Conservation (phyloP, 495 filamentous ascomycete genomes). For the Daldinia childiae region DNA sequence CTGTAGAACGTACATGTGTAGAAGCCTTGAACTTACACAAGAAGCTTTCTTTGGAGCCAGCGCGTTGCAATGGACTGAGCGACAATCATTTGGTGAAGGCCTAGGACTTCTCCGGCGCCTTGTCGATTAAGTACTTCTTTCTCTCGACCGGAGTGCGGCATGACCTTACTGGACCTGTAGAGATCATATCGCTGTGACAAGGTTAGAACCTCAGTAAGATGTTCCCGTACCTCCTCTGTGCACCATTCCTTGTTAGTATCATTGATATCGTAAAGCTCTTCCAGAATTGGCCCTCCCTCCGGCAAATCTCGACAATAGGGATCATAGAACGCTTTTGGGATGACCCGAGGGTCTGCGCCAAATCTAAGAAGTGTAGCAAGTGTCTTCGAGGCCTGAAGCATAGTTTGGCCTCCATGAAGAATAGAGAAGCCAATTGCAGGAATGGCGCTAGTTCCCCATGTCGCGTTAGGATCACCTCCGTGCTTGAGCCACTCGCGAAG, state of each 20-base stretch:
- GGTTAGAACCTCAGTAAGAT: neutral
- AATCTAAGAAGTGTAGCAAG: neutral
- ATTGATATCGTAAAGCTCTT: slow-evolving; percentile 6
- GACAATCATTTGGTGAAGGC: neutral
- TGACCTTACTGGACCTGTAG: neutral
- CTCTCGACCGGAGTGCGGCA: neutral
- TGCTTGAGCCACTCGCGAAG: neutral
- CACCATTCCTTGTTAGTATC: neutral
- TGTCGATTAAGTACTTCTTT: neutral
- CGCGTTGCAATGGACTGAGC: neutral
- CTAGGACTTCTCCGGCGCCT: neutral
- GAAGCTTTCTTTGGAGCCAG: neutral
- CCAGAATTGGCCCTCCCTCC: slow-evolving; percentile 20
- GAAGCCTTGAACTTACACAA: neutral
- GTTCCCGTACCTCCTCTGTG: neutral
- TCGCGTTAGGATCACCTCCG: neutral
- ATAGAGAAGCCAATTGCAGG: neutral
- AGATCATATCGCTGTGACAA: neutral
- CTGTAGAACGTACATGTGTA: neutral
- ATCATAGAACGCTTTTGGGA: slow-evolving; percentile 49
- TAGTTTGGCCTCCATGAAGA: neutral
- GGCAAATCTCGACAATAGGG: slow-evolving; percentile 44
- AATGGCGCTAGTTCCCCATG: neutral
- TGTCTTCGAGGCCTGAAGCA: neutral
- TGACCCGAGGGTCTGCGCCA: slow-evolving; percentile 18